Conservation (phyloP, 2,329 filamentous ascomycete genomes). For the Stachybotrys chartarum region DNA sequence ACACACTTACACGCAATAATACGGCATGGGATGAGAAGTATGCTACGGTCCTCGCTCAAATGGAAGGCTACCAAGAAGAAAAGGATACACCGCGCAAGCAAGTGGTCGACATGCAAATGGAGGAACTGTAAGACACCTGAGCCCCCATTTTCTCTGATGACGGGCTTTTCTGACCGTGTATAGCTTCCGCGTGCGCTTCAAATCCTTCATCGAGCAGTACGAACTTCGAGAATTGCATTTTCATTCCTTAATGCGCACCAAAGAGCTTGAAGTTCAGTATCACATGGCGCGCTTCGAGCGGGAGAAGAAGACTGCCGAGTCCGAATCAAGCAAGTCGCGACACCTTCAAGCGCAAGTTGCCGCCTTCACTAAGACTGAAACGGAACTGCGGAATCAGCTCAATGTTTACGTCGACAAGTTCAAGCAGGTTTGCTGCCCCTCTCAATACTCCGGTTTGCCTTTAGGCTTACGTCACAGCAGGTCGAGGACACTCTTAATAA, state of each 20-base stretch:
- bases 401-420: slow-evolving; percentile 99
- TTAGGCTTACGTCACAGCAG: slow-evolving; percentile 39
- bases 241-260: slow-evolving; percentile 82
- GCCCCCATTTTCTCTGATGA: neutral
- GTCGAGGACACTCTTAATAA: slow-evolving; percentile 98
- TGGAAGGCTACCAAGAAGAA: slow-evolving; percentile 82
- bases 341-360: slow-evolving; percentile 87
- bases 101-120: slow-evolving; percentile 77
- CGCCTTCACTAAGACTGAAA: slow-evolving; percentile 93
- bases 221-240: slow-evolving; percentile 93
- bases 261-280: slow-evolving; percentile 92
- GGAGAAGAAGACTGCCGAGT: slow-evolving; percentile 81
- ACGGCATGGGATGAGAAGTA: slow-evolving; percentile 80
- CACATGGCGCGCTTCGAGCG: slow-evolving; percentile 83
- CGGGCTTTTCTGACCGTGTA: slow-evolving; percentile 9
- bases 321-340: slow-evolving; percentile 70
- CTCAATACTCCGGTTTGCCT: slow-evolving; percentile 6
- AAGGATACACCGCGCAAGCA: slow-evolving; percentile 77
- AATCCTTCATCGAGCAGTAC: slow-evolving; percentile 93
- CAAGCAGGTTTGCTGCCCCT: slow-evolving; percentile 69
- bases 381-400: slow-evolving; percentile 85
- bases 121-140: slow-evolving; percentile 66
- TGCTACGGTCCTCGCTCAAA: slow-evolving; percentile 70
- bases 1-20: slow-evolving; percentile 75
- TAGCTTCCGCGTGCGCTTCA: slow-evolving; percentile 80